A percentile compares a stretch with the other conserved stretches of the same genome.
phyloP scores from a whole-genome alignment of 371 early-diverging fungal genomes.

The Rhizopus sp. region DNA sequence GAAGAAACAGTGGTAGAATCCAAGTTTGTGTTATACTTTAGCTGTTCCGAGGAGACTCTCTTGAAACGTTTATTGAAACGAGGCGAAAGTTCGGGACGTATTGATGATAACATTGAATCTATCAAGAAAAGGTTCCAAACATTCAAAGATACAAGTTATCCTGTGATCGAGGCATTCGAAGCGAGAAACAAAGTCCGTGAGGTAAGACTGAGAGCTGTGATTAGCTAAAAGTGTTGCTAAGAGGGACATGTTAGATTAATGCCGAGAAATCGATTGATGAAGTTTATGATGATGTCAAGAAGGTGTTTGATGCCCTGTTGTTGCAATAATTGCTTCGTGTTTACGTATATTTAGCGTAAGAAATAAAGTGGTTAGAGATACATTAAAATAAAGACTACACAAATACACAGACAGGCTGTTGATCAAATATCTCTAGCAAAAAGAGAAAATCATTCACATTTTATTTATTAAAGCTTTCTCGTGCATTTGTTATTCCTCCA shows the following conservation, averaged over 20 bases:
- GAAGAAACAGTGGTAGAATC: constrained; percentile 75
- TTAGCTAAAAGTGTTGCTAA: neutral
- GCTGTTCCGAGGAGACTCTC: constrained; percentile 86
- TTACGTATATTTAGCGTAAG: no score
- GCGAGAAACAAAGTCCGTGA: constrained; percentile 71
- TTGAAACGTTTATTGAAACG: constrained; percentile 81
- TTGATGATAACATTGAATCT: constrained; percentile 92
- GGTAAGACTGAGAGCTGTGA: constrained; percentile 35
- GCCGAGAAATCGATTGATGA: constrained; percentile 55
- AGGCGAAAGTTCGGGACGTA: constrained; percentile 86
- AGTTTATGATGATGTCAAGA: constrained; percentile 58
- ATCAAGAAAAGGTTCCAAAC: constrained; percentile 93
- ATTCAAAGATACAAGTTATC: constrained; percentile 80
- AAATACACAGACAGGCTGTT: no score
- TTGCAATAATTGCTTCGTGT: neutral
- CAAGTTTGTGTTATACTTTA: constrained; percentile 80
- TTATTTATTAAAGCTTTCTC: no score
- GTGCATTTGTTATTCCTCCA: no score
- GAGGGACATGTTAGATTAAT: constrained; percentile 49
- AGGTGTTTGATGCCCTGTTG: constrained; percentile 34
- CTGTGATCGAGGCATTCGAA: constrained; percentile 82
- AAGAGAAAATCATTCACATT: no score
- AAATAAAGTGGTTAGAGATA: no score
- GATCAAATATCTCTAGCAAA: no score
- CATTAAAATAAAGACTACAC: no score